These are phyloP conservation scores for Camelina laxa DNA, from an alignment of 345 rosid species.

Conservation along the genomic window DNA sequence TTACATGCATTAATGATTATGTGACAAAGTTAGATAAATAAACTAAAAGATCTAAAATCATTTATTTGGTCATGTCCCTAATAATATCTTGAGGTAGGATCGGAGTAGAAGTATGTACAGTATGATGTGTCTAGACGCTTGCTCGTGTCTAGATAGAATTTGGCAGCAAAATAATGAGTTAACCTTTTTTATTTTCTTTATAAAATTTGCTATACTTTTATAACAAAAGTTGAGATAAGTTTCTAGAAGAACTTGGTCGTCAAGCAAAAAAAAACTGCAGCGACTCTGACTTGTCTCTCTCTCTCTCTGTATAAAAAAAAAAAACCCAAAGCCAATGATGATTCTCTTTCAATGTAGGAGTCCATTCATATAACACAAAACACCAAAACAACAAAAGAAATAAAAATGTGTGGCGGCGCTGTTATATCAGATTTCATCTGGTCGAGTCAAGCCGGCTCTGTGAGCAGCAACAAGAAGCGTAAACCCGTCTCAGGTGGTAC, in stretches of 20 bases:
- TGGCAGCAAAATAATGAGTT: too few species aligned
- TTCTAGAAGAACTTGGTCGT: conserved; percentile 40
- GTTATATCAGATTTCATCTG: conserved; percentile 58
- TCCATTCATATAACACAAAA: too few species aligned
- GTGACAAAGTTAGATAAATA: not conserved
- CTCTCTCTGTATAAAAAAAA: not conserved
- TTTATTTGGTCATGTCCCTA: conserved; percentile 2
- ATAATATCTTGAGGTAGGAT: too few species aligned
- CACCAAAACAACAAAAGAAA: not conserved
- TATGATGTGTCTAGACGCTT: too few species aligned
- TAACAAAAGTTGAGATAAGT: not conserved
- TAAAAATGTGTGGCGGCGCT: conserved; percentile 82
- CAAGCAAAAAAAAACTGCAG: conserved; percentile 34
- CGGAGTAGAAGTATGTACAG: not conserved
- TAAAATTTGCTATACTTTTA: too few species aligned
- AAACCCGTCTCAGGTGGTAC: conserved; percentile 64
- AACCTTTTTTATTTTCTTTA: not conserved
- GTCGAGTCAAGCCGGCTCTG: conserved; percentile 44
- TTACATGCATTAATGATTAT: not conserved
- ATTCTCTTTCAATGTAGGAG: not conserved
- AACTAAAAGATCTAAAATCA: not conserved
- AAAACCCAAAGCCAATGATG: not conserved
- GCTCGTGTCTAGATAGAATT: too few species aligned
- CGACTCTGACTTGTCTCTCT: conserved; percentile 18
- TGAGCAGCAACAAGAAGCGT: conserved; percentile 50